Evolutionary conservation across 768 basidiomycete species (phyloP), one percentile per base, ranked within the genome.

Genomic region (Stropharia rugosoannulata): DNA sequence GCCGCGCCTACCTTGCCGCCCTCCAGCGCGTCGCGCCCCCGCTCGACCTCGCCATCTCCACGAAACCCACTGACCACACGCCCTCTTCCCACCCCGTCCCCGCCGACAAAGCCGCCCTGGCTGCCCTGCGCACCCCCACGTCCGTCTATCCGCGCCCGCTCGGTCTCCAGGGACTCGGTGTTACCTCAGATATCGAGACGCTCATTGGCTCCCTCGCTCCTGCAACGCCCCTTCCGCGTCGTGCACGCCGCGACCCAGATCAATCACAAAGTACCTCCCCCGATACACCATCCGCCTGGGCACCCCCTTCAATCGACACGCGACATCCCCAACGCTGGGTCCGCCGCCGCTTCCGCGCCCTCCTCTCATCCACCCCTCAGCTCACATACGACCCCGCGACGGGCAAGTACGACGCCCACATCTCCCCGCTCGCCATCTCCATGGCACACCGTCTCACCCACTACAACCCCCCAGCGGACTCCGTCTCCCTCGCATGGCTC

Each of bases 361-460:
- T 92, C n/a, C 72, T 92, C 7, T 73, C 74, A 6, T 77, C 75
- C n/a, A 56, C 85, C 22, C 90, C 90, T 0, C 70, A 83, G 32
- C 70, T 91, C 12, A 73, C 69, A 7, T 78, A 74, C 61, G 64
- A 60, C 48, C 42, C 53, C 42, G 56, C 46, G 47, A 63, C 42
- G 57, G 18, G 8, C 12, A 16, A 46, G 10, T 70, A 70, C 56
- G 64, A 63, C 9, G 73, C 79, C 11, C 63, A 67, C 12, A 56
- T 68, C 48, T 74, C 76, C 18, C 62, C 68, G 1, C 63, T 61
- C 42, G 68, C 70, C n/a, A 56, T 70, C 18, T 59, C 61, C 22
- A 61, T 66, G 47, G 49, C 67, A 19, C 63, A 68, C 22, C 57
- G 49, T 50, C 60, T 62, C 6, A 47, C 57, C n/a, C 51, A 63